These are phyloP conservation scores for Xylariaceae sp. DNA, from an alignment of 2,329 filamentous ascomycete species.

Conservation along the genomic window DNA sequence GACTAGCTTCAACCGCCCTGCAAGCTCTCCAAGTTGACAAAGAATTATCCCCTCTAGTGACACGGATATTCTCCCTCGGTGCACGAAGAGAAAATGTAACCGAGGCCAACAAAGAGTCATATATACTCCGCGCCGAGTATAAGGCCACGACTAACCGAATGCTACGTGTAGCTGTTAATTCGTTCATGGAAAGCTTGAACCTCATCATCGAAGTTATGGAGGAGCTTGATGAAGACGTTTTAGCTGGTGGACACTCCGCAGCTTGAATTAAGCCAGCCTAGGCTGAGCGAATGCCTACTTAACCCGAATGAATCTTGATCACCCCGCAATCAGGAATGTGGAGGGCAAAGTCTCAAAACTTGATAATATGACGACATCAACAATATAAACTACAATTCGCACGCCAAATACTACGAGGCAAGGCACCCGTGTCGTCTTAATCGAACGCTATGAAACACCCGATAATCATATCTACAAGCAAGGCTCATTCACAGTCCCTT, in stretches of 20 bases:
- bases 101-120: constrained; percentile 38
- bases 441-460: too few species aligned
- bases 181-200: constrained; percentile 88
- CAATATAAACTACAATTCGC: too few species aligned
- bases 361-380: too few species aligned
- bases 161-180: constrained; percentile 94
- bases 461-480: too few species aligned
- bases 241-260: constrained; percentile 50
- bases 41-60: constrained; percentile 86
- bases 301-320: background rate
- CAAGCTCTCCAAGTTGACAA: constrained; percentile 81
- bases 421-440: too few species aligned
- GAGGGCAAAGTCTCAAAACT: background rate
- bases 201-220: constrained; percentile 90
- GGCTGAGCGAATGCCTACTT: background rate
- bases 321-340: constrained; percentile 5
- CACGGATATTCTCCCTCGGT: constrained; percentile 68
- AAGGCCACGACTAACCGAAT: constrained; percentile 92
- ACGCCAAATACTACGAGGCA: too few species aligned
- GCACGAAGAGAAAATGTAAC: constrained; percentile 30
- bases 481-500: too few species aligned
- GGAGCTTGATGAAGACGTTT: constrained; percentile 83
- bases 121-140: constrained; percentile 75
- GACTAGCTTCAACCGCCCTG: constrained; percentile 78
- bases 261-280: background rate